These are phyloP conservation scores for Colletotrichum sp. DNA, from an alignment of 2,329 filamentous ascomycete genomes.

Conservation along the genomic window DNA sequence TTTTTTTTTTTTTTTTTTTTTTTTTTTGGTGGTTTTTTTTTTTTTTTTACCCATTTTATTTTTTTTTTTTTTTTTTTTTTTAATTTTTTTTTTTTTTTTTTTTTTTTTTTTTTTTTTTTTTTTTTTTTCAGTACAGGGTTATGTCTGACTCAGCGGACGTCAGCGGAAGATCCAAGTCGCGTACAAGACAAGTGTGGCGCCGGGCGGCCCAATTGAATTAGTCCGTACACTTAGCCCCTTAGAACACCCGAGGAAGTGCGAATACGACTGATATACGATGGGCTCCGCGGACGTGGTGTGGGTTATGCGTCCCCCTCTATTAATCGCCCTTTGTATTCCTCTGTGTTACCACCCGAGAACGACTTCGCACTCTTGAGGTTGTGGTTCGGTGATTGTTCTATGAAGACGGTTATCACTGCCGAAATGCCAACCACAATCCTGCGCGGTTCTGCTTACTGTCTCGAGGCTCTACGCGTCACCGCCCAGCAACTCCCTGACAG, in stretches of 20 bases:
- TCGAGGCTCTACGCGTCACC: not conserved
- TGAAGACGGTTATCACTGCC: not conserved
- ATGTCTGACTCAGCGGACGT: constrained; percentile 3
- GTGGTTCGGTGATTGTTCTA: not conserved
- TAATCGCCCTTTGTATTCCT: not conserved
- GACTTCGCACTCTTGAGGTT: not conserved
- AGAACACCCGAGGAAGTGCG: constrained; percentile 3
- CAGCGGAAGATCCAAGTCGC: not conserved
- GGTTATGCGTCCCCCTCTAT: constrained; percentile 5
- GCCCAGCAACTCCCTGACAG: not conserved
- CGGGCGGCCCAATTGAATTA: constrained; percentile 6
- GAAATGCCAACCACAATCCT: not conserved
- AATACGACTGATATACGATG: constrained; percentile 8
- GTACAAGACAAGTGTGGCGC: not conserved
- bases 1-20: no score
- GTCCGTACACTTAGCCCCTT: not conserved
- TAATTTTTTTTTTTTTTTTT: no score
- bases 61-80: no score
- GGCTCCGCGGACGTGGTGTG: constrained; percentile 8
- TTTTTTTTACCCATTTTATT: no score
- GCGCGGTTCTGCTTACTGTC: not conserved
- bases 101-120: no score
- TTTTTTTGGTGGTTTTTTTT: no score
- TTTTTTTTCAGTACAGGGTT: not conserved
- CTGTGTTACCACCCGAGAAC: not conserved